Conservation (phyloP, 352 stramenopile species). For the Pythium chondricola region DNA sequence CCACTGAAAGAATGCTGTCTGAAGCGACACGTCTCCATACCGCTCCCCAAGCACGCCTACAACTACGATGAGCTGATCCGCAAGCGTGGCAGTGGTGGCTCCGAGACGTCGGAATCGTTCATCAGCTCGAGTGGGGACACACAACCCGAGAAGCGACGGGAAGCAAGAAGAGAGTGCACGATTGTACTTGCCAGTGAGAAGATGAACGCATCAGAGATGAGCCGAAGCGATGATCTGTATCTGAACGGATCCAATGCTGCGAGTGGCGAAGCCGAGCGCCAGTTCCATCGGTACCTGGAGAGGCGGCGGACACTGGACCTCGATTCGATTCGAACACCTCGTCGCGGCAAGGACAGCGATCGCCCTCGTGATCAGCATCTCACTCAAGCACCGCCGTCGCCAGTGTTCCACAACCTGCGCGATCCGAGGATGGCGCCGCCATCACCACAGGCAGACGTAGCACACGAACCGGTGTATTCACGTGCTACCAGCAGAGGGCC, state of each 20-base stretch:
- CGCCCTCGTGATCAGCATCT: neutral
- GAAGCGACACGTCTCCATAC: neutral
- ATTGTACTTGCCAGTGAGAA: neutral
- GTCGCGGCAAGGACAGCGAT: neutral
- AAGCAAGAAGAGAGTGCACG: neutral
- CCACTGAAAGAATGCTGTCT: conserved; percentile 12
- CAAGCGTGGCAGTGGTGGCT: conserved; percentile 3
- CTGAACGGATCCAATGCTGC: neutral
- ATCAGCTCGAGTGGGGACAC: neutral
- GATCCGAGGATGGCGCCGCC: too few relatives aligned
- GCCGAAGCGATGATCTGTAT: conserved; percentile 11
- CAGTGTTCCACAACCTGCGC: too few relatives aligned
- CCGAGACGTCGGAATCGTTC: conserved; percentile 1
- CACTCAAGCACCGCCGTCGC: neutral
- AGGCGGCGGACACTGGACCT: neutral
- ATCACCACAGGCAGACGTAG: too few relatives aligned
- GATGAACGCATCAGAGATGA: neutral
- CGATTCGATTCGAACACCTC: neutral
- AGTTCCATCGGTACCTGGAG: conserved; percentile 8
- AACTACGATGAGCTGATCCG: conserved; percentile 43
- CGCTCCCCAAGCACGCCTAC: conserved; percentile 6
- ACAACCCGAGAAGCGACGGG: neutral
- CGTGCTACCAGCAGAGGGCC: too few relatives aligned
- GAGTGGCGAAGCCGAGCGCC: conserved; percentile 7
- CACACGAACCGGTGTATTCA: too few relatives aligned